Conservation (phyloP, 768 basidiomycete species). For the Pleurotus salmoneostramineus region DNA sequence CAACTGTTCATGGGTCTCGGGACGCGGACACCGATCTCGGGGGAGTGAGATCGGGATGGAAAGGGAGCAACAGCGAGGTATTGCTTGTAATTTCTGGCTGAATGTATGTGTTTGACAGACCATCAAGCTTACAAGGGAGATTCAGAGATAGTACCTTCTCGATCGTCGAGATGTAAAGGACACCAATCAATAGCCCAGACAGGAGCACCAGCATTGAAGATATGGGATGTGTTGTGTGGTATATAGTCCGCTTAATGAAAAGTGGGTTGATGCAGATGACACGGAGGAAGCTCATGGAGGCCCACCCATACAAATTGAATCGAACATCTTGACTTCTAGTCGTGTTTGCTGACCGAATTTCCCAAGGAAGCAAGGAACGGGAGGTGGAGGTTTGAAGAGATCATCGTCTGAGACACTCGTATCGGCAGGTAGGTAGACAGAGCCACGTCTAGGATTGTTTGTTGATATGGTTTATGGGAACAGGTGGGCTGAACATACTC, state of each 20-base stretch:
- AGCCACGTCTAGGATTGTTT: conserved; percentile 41
- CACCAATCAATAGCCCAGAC: conserved; percentile 96
- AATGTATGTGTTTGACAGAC: too few relatives aligned
- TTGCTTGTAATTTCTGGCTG: conserved; percentile 58
- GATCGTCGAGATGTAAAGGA: conserved; percentile 63
- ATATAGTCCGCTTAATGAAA: conserved; percentile 50
- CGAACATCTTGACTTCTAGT: conserved; percentile 50
- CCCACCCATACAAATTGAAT: conserved; percentile 57
- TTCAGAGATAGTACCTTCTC: conserved; percentile 39
- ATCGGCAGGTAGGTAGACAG: conserved; percentile 57
- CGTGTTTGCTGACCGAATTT: conserved; percentile 50
- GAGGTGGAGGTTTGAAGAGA: conserved; percentile 45
- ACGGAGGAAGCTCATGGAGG: not conserved
- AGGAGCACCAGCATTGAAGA: conserved; percentile 86
- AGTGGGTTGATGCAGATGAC: not conserved
- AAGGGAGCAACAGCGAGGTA: conserved; percentile 84
- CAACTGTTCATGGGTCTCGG: conserved; percentile 55
- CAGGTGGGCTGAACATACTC: conserved; percentile 36
- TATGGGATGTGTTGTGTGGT: conserved; percentile 53
- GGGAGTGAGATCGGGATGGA: conserved; percentile 59
- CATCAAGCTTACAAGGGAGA: not conserved
- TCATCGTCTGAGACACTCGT: conserved; percentile 46
- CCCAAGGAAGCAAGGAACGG: conserved; percentile 64
- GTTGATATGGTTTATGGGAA: conserved; percentile 5
- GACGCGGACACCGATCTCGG: conserved; percentile 59